Conservation (phyloP, 257 asterid genomes). For the Penstemon newberryi region DNA sequence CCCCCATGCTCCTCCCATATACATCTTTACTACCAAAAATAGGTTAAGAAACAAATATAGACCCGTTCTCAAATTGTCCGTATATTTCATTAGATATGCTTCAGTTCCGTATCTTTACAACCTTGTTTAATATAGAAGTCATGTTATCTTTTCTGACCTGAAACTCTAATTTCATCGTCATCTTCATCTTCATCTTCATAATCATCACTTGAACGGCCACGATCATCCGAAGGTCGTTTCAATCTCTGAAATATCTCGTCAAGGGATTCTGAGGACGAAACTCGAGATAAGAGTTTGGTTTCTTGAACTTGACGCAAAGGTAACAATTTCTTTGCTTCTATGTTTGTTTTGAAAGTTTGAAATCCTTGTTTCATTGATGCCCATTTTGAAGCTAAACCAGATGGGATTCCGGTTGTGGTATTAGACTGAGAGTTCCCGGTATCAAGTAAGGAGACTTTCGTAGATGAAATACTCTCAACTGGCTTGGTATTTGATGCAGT, state of each 20-base stretch:
- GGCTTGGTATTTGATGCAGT: constrained; percentile 39
- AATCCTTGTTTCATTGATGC: constrained; percentile 94
- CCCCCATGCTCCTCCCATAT: constrained; percentile 1
- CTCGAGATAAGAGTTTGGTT: constrained; percentile 40
- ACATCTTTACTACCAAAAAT: constrained; percentile 31
- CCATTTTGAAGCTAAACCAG: constrained; percentile 85
- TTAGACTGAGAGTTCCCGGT: constrained; percentile 43
- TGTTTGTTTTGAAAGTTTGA: constrained; percentile 63
- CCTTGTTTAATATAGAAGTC: constrained; percentile 15
- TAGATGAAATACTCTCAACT: constrained; percentile 54
- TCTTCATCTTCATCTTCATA: constrained; percentile 43
- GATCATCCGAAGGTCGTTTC: constrained; percentile 55
- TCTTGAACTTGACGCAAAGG: constrained; percentile 72
- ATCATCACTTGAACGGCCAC: constrained; percentile 30
- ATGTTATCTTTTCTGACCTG: constrained; percentile 36
- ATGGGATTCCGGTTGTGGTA: constrained; percentile 31
- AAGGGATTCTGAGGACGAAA: constrained; percentile 74
- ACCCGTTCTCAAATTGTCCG: constrained; percentile 26
- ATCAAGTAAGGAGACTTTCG: constrained; percentile 81
- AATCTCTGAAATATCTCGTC: constrained; percentile 88
- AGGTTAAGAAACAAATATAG: constrained; percentile 14
- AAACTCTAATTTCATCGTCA: constrained; percentile 32
- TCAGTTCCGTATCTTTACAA: constrained; percentile 34
- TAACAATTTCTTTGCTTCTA: constrained; percentile 72
- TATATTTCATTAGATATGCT: constrained; percentile 38